A percentile compares a stretch with the other conserved stretches of the same genome.
These are phyloP conservation scores for Albifimbria verrucaria DNA, from an alignment of 2,329 filamentous ascomycete species.

Conservation along the genomic window DNA sequence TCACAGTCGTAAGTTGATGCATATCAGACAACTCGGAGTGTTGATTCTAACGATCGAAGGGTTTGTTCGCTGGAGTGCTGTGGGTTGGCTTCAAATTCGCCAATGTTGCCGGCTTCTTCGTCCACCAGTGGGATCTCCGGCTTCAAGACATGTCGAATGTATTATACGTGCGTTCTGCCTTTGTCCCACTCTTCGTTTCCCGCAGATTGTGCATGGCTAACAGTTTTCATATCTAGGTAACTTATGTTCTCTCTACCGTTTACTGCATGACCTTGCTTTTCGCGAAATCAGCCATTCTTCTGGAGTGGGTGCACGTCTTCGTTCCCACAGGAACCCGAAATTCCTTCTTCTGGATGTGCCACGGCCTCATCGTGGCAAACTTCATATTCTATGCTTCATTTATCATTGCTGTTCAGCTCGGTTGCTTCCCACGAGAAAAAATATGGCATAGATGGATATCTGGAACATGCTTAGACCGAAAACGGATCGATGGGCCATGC, in stretches of 20 bases:
- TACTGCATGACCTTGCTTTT: neutral
- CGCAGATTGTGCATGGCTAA: neutral
- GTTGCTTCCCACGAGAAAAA: neutral
- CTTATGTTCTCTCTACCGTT: neutral
- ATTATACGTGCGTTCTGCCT: neutral
- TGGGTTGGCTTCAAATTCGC: neutral
- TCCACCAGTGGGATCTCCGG: neutral
- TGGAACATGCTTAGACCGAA: neutral
- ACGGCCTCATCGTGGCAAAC: neutral
- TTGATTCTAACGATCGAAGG: neutral
- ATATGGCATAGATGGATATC: neutral
- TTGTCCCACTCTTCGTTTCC: neutral
- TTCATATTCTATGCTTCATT: neutral
- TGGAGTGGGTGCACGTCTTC: neutral
- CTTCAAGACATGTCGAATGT: neutral
- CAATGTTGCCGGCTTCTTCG: neutral
- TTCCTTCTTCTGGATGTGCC: neutral
- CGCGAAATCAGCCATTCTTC: neutral
- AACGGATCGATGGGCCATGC: neutral
- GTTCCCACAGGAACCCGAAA: neutral
- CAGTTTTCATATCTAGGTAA: neutral
- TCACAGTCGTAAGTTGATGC: neutral
- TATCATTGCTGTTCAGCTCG: neutral
- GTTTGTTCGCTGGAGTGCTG: neutral
- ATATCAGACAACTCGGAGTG: neutral